These are phyloP conservation scores for Sporothrix euskadiensis DNA, from an alignment of 2,329 filamentous ascomycete species.

Conservation along the genomic window DNA sequence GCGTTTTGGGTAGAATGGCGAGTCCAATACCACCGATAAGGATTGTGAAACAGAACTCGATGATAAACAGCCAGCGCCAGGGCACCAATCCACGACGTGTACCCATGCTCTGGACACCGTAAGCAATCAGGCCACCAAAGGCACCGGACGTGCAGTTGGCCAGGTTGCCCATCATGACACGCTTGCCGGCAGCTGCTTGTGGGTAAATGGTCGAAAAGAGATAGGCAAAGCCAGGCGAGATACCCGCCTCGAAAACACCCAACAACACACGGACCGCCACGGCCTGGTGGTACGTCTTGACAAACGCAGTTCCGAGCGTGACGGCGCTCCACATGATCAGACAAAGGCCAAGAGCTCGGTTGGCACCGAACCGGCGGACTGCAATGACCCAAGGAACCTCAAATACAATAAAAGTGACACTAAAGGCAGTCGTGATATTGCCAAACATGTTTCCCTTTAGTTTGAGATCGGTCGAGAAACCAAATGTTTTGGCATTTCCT, in stretches of 20 bases:
- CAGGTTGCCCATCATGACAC: slow-evolving; percentile 35
- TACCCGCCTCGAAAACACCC: slow-evolving; percentile 35
- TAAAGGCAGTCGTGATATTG: slow-evolving; percentile 29
- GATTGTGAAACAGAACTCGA: slow-evolving; percentile 38
- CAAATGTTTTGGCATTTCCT: slow-evolving; percentile 29
- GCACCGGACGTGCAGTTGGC: slow-evolving; percentile 35
- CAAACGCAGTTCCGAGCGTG: slow-evolving; percentile 28
- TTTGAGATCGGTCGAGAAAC: slow-evolving; percentile 23
- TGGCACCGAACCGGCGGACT: slow-evolving; percentile 28
- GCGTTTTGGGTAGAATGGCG: slow-evolving; percentile 17
- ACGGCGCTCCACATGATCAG: slow-evolving; percentile 27
- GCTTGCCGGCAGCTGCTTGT: slow-evolving; percentile 36
- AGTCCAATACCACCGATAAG: slow-evolving; percentile 13
- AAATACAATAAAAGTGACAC: slow-evolving; percentile 27
- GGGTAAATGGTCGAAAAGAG: slow-evolving; percentile 39
- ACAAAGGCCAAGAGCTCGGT: slow-evolving; percentile 14
- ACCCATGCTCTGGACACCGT: slow-evolving; percentile 42
- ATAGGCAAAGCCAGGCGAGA: slow-evolving; percentile 37
- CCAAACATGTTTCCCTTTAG: slow-evolving; percentile 26
- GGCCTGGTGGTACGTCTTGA: slow-evolving; percentile 27
- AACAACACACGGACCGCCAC: slow-evolving; percentile 28
- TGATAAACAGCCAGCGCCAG: slow-evolving; percentile 51
- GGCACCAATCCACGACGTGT: slow-evolving; percentile 46
- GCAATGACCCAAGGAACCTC: slow-evolving; percentile 29
- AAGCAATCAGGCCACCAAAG: slow-evolving; percentile 33